phyloP scores from a whole-genome alignment of 805 yeast species.

The Metschnikowia kunwiensis region DNA sequence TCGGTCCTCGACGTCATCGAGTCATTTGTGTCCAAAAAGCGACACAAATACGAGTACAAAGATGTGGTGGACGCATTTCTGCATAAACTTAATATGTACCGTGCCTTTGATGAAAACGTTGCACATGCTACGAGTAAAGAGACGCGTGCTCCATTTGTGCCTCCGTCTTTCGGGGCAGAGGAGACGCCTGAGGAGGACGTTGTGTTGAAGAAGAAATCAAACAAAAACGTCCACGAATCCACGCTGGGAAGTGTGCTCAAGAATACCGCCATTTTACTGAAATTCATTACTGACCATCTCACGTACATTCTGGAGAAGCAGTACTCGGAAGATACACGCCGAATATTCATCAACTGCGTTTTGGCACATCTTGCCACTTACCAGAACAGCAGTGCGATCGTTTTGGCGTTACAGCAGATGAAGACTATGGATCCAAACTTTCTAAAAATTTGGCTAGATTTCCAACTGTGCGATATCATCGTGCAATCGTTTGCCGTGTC shows the following conservation, averaged over 20 bases:
- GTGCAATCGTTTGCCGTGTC: slow-evolving; percentile 27
- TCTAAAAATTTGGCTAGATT: slow-evolving; percentile 25
- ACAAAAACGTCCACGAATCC: slow-evolving; percentile 25
- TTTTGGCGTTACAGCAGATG: slow-evolving; percentile 7
- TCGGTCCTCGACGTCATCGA: slow-evolving; percentile 33
- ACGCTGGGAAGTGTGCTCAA: slow-evolving; percentile 33
- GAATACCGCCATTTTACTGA: slow-evolving; percentile 23
- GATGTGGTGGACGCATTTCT: slow-evolving; percentile 34
- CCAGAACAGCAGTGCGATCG: slow-evolving; percentile 35
- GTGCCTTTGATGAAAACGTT: slow-evolving; percentile 25
- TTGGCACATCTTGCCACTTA: slow-evolving; percentile 33
- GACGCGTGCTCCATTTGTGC: slow-evolving; percentile 1
- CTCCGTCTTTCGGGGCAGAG: not conserved
- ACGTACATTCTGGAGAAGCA: slow-evolving; percentile 16
- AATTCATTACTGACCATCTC: slow-evolving; percentile 25
- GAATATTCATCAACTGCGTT: slow-evolving; percentile 33
- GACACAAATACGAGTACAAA: slow-evolving; percentile 16
- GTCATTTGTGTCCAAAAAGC: slow-evolving; percentile 19
- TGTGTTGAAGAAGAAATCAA: slow-evolving; percentile 23
- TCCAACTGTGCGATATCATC: slow-evolving; percentile 31
- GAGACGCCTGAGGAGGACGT: slow-evolving; percentile 1
- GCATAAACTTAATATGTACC: slow-evolving; percentile 25
- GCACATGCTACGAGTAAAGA: slow-evolving; percentile 8
- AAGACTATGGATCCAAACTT: slow-evolving; percentile 18
- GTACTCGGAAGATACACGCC: slow-evolving; percentile 13